phyloP scores from a whole-genome alignment of 768 basidiomycete genomes.

The Peribolospora kevripleyi region DNA sequence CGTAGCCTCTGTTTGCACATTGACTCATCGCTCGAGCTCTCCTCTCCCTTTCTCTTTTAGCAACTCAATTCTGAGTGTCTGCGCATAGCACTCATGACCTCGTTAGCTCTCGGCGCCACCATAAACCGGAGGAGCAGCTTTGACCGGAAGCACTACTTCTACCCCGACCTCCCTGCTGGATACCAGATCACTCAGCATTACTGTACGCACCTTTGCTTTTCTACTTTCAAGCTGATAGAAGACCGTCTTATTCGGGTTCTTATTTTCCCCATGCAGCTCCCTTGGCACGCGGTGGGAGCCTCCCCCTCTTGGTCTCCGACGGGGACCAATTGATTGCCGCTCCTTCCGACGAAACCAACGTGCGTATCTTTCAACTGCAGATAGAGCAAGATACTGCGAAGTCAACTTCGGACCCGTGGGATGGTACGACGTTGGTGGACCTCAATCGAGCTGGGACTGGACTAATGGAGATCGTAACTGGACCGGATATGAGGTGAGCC shows the following conservation, averaged over 20 bases:
- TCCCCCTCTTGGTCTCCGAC: conserved; percentile 22
- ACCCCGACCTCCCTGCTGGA: conserved; percentile 74
- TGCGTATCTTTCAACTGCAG: conserved; percentile 85
- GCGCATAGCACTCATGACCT: conserved; percentile 52
- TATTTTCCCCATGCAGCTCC: conserved; percentile 32
- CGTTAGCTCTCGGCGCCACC: conserved; percentile 37
- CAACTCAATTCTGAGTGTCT: conserved; percentile 25
- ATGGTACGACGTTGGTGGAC: conserved; percentile 40
- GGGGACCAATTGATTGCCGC: not conserved
- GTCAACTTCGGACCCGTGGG: conserved; percentile 28
- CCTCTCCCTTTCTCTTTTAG: conserved; percentile 3
- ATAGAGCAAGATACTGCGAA: conserved; percentile 96
- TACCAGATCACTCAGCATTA: conserved; percentile 97
- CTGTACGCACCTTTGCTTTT: conserved; percentile 24
- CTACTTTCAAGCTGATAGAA: not conserved
- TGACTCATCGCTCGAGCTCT: not conserved
- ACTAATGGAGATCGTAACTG: conserved; percentile 86
- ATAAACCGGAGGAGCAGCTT: conserved; percentile 32
- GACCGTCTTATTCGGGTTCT: not conserved
- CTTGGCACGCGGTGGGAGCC: conserved; percentile 40
- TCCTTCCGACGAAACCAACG: conserved; percentile 22
- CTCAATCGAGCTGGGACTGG: conserved; percentile 73
- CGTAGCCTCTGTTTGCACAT: not conserved
- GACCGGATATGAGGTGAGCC: conserved; percentile 54
- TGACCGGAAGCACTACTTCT: conserved; percentile 96